Evolutionary conservation across 2,329 filamentous ascomycete genomes (phyloP), one percentile per base, ranked within the genome.

Genomic region (Alternaria sp.): DNA sequence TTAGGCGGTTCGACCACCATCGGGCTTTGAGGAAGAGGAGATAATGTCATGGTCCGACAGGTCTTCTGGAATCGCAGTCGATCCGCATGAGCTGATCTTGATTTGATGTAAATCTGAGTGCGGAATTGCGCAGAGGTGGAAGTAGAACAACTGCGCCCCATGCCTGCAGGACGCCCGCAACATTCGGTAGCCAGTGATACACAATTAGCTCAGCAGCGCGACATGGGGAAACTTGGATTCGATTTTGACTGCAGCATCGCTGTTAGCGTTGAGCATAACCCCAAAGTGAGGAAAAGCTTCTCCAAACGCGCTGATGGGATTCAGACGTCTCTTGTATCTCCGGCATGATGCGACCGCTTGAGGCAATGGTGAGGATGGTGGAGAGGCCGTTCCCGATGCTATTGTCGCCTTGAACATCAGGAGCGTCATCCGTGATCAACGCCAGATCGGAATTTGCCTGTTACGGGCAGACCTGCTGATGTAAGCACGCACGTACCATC

Each of bases 321-420:
- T 21, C 6, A 21, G n/a, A 17, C 2, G 19, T 19, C 11, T 13
- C n/a, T 30, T 50, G 3, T 50, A 26, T 2, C 3, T 50, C 12
- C 15, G 1, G 5, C 3, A 13, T 17, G 17, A 21, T 4, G 17
- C 8, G 15, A 30, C 17, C 11, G 25, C 28, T 15, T 28, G 30
- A 13, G 4, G n/a, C 13, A 25, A 21, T 21, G 7, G 7, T 19
- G n/a, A 6, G 6, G 12, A 15, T 36, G 12, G 19, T 13, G 19
- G 36, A 11, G 30, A n/a, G 30, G 19, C 49, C 32, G 49, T 15
- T 23, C 13, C 19, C 10, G 28, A 52, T 19, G 23, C n/a, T 13
- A 44, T n/a, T 52, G 30, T 52, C 32, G 56, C 56, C 56, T 52
- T 58, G 46, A 58, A 58, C 45, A 52, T 58, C 56, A 58, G 28